Percentiles rank a stretch among this genome's conserved stretches.
Conservation (phyloP, 176 grass and related monocot species). For the Pharus latifolius region DNA sequence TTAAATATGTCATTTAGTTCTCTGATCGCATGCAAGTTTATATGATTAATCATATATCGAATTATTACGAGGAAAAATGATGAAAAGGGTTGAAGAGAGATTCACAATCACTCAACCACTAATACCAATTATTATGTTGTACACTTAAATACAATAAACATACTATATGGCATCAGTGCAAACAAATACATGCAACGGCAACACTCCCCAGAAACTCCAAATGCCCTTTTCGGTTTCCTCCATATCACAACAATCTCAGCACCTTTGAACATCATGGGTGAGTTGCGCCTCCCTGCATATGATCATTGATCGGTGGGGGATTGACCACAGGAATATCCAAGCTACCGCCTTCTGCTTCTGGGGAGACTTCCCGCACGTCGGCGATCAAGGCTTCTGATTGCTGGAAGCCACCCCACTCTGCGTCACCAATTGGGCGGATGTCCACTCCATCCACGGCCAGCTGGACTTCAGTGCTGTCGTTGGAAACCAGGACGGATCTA, state of each 20-base stretch:
- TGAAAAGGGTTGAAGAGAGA: neutral
- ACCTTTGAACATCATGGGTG: constrained; percentile 29
- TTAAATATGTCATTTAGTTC: neutral
- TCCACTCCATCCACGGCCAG: constrained; percentile 60
- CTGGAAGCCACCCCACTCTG: constrained; percentile 49
- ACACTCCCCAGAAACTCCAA: constrained; percentile 30
- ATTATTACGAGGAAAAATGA: neutral
- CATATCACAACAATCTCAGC: constrained; percentile 20
- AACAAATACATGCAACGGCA: neutral
- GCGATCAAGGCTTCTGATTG: constrained; percentile 47
- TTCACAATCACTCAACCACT: constrained; percentile 24
- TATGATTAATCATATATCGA: neutral
- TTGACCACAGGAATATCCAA: constrained; percentile 79
- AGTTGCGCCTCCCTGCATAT: constrained; percentile 35
- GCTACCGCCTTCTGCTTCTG: constrained; percentile 53
- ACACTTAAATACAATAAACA: constrained; percentile 39
- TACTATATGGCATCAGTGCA: constrained; percentile 17
- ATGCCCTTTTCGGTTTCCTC: constrained; percentile 15
- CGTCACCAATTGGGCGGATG: constrained; percentile 55
- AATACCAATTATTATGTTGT: constrained; percentile 17
- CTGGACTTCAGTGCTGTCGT: constrained; percentile 34
- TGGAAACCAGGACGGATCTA: constrained; percentile 48
- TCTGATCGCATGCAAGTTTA: neutral
- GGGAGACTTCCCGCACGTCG: constrained; percentile 79
- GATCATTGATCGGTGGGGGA: constrained; percentile 35